Evolutionary conservation across 2,329 filamentous ascomycete species (phyloP).

Genomic region (Microcyclosporella mali): DNA sequence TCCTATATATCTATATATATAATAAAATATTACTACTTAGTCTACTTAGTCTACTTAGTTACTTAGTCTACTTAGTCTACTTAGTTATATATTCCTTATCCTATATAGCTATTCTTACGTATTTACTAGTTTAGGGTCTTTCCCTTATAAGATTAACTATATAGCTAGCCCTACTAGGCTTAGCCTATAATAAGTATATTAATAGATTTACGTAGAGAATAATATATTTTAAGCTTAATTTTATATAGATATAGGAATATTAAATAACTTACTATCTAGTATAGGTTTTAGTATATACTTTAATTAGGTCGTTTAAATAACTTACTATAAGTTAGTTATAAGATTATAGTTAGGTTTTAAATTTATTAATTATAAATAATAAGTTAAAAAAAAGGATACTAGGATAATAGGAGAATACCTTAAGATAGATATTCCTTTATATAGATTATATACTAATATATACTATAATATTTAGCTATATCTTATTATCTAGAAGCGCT

Average conservation of each 20-base stretch:
- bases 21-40: no score
- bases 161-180: no score
- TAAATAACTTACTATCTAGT: no score
- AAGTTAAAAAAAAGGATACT: not conserved
- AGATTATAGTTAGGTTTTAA: not conserved
- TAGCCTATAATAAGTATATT: not conserved
- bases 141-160: not conserved
- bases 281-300: not conserved
- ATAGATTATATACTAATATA: not conserved
- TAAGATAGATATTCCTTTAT: no score
- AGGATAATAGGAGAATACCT: not conserved
- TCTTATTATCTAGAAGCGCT: not conserved
- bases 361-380: not conserved
- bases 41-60: no score
- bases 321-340: not conserved
- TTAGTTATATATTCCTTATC: no score
- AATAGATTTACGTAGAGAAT: no score
- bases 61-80: no score
- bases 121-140: not conserved
- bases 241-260: no score
- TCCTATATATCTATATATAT: no score
- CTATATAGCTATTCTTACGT: no score
- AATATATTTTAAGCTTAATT: not conserved
- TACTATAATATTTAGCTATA: not conserved
- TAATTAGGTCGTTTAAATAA: not conserved